Evolutionary conservation across 129 eudicot species (phyloP).

Genomic region (Gnaphalium uliginosum): DNA sequence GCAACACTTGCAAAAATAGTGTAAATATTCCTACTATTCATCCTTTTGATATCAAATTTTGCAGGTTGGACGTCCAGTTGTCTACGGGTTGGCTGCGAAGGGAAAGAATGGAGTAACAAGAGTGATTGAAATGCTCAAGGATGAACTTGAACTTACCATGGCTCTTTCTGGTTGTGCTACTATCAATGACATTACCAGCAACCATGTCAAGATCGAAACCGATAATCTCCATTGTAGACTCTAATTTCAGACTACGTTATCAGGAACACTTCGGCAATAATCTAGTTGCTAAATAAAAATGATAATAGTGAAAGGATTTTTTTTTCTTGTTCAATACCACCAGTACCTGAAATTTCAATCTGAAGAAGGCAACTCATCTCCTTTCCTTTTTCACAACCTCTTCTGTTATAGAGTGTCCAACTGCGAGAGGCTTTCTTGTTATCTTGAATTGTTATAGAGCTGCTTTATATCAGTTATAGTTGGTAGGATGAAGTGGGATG

Average conservation of each 20-base stretch:
- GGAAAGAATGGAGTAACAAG: constrained; percentile 61
- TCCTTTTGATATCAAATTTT: not conserved
- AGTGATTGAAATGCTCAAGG: constrained; percentile 65
- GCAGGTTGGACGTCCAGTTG: constrained; percentile 71
- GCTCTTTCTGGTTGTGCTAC: constrained; percentile 75
- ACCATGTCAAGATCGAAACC: constrained; percentile 49
- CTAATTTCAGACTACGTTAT: not conserved
- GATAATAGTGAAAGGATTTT: too few species aligned
- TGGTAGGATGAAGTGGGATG: too few species aligned
- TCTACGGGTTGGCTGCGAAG: constrained; percentile 68
- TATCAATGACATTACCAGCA: constrained; percentile 58
- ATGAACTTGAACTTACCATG: constrained; percentile 80
- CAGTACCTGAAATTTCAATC: too few species aligned
- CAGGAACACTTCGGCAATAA: not conserved
- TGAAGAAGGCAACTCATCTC: too few species aligned
- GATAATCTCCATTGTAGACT: constrained; percentile 26
- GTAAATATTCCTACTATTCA: not conserved
- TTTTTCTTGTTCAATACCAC: too few species aligned
- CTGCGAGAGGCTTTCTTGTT: too few species aligned
- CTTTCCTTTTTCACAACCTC: too few species aligned
- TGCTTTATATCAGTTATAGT: too few species aligned
- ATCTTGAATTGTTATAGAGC: too few species aligned
- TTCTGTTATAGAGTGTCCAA: too few species aligned
- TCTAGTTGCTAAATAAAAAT: too few species aligned
- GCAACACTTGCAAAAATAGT: not conserved